These are phyloP conservation scores for Dimargaris cristalligena DNA, from an alignment of 192 early-diverging fungal genomes.

Conservation along the genomic window DNA sequence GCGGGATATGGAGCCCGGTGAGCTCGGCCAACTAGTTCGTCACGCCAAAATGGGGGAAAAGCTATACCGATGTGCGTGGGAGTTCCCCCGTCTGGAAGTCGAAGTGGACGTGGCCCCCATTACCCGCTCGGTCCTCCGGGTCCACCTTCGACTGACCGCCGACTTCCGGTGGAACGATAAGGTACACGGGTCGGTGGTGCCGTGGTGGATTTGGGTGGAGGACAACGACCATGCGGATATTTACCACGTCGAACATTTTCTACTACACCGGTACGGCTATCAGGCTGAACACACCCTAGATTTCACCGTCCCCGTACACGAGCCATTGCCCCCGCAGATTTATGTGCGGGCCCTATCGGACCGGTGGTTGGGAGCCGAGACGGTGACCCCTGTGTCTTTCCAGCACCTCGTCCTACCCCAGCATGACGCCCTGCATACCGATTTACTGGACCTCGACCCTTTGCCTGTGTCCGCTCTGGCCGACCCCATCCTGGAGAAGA, in stretches of 20 bases:
- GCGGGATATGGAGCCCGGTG: conserved; percentile 66
- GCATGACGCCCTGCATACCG: conserved; percentile 70
- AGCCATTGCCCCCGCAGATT: conserved; percentile 80
- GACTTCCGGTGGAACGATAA: conserved; percentile 91
- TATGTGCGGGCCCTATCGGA: conserved; percentile 89
- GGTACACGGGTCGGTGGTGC: conserved; percentile 78
- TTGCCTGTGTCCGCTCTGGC: conserved; percentile 73
- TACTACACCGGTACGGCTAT: conserved; percentile 50
- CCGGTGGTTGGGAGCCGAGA: conserved; percentile 86
- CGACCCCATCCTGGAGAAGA: conserved; percentile 65
- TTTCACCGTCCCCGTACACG: conserved; percentile 85
- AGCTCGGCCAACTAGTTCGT: conserved; percentile 75
- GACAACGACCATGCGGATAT: conserved; percentile 79
- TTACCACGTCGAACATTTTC: conserved; percentile 81
- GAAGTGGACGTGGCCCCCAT: conserved; percentile 77
- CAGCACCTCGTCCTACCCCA: conserved; percentile 81
- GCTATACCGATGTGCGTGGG: conserved; percentile 53
- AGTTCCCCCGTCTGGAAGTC: conserved; percentile 73
- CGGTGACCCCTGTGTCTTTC: conserved; percentile 72
- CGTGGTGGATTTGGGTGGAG: conserved; percentile 95
- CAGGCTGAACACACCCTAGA: conserved; percentile 49
- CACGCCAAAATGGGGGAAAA: conserved; percentile 62
- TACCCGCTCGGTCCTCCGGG: conserved; percentile 74
- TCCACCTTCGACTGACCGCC: conserved; percentile 60
- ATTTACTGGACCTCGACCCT: conserved; percentile 83